Base-by-base conservation (phyloP, 2,329 filamentous ascomycete genomes). In the Colletotrichum siamense region DNA sequence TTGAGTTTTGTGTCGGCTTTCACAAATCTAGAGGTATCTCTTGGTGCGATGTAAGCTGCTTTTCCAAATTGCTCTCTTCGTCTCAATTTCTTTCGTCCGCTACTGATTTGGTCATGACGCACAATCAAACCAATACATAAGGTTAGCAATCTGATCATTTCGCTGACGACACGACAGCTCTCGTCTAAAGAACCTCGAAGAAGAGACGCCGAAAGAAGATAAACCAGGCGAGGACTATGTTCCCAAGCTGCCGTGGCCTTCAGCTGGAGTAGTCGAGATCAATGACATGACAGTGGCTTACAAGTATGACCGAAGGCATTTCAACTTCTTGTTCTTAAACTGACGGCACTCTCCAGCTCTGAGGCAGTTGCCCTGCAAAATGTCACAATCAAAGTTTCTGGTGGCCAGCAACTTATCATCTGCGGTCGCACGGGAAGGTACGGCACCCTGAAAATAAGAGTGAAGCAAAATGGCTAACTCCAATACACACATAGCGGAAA, bases 201-300 rank as follows among this genome's bases (percentile, higher is more conserved):
- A 77, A 10, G 77, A 79, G 0, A 82, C 82, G 0, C 77, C 79
- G 16, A 69, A 78, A 3, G 84, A 85, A 79, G 78, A 82, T n/a
- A 69, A 77, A 1, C 79, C 78, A 8, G 64, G 72, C 4, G 81
- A 82, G 49, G 77, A 74, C 13, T 52, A 75, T 6, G 18, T 62
- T 5, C 78, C 82, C 2, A 79, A 80, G 2, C 64, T 78, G 4
- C 75, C 79, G 5, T 87, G 86, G 86, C 85, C 85, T 1, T 44
- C 70, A 2, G 61, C 77, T 2, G 85, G 85, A 0, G 78, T 49
- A 2, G 82, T 86, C 8, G 82, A 84, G 39, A 81, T 86, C 28
- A 76, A 78, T 4, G 81, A 82, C 28, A 55, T 86, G 4, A 81
- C 79, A 0, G 83, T 81, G 0, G 79, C 82, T 4, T 86, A 86